Percentiles rank a stretch among this genome's conserved stretches.
Evolutionary conservation across 176 grass and related monocot genomes (phyloP).

Genomic region (Dendrocalamus sinicus): DNA sequence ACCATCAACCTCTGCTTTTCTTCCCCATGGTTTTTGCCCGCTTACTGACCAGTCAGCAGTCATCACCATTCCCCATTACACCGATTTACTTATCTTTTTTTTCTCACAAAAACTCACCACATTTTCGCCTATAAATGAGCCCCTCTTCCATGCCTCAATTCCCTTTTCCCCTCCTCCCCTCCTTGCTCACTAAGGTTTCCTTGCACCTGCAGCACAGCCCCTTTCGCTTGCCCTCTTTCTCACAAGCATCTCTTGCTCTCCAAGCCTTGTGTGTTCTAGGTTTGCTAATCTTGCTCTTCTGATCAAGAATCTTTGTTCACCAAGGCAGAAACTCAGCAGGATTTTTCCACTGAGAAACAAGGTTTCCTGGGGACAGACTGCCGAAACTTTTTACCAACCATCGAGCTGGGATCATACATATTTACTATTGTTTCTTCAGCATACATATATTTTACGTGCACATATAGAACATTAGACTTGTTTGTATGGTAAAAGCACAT

Average conservation of each 20-base stretch:
- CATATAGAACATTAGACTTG: background rate
- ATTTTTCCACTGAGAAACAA: background rate
- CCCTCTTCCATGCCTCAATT: conserved; percentile 52
- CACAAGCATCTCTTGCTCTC: background rate
- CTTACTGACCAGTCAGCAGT: background rate
- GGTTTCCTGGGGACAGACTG: conserved; percentile 13
- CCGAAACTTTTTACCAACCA: conserved; percentile 7
- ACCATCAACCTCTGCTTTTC: conserved; percentile 33
- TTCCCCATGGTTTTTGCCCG: conserved; percentile 36
- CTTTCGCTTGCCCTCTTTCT: background rate
- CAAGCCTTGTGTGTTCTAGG: background rate
- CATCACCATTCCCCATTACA: background rate
- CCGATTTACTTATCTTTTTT: background rate
- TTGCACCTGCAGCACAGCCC: background rate
- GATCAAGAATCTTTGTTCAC: background rate
- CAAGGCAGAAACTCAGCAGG: background rate
- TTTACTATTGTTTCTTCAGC: background rate
- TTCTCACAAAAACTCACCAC: background rate
- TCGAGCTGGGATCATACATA: background rate
- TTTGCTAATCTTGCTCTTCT: background rate
- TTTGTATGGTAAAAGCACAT: background rate
- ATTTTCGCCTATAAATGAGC: conserved; percentile 70
- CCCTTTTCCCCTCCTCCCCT: conserved; percentile 65
- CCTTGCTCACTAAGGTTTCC: conserved; percentile 38
- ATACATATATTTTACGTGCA: background rate